phyloP scores from a whole-genome alignment of 768 basidiomycete genomes.

The Xerocomellus dryophilus region DNA sequence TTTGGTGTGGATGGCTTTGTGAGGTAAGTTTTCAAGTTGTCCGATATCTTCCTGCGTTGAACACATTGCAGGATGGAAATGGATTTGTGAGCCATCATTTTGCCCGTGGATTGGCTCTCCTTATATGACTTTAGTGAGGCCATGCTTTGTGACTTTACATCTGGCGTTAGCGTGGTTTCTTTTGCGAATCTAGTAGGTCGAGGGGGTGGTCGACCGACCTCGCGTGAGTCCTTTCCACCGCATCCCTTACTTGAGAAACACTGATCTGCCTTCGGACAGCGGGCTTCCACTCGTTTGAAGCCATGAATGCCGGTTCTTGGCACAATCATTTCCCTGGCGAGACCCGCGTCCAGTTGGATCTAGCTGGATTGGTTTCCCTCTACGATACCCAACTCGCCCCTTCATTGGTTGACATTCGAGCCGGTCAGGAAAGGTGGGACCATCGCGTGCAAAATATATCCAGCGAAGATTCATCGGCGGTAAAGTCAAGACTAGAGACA shows the following conservation, averaged over 20 bases:
- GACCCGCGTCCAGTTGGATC: constrained; percentile 33
- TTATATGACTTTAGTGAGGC: constrained; percentile 28
- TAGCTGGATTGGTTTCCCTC: constrained; percentile 35
- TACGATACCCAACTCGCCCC: constrained; percentile 34
- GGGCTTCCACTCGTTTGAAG: background rate
- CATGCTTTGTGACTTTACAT: constrained; percentile 35
- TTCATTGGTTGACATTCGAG: constrained; percentile 29
- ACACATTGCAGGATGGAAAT: constrained; percentile 24
- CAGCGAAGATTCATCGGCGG: constrained; percentile 15
- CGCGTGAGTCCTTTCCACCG: background rate
- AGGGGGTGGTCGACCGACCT: accelerated
- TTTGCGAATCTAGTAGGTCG: constrained; percentile 9
- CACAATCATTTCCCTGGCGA: constrained; percentile 37
- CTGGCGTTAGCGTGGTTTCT: constrained; percentile 28
- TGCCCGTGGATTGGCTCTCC: background rate
- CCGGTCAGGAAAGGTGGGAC: constrained; percentile 25
- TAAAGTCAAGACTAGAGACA: constrained; percentile 8
- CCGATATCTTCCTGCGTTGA: background rate
- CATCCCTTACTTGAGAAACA: background rate
- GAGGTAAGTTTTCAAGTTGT: constrained; percentile 26
- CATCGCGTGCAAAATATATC: constrained; percentile 32
- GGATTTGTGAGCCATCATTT: constrained; percentile 28
- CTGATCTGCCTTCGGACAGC: background rate
- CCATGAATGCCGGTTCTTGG: constrained; percentile 25
- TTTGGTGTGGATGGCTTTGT: constrained; percentile 46